phyloP scores from a whole-genome alignment of 1,284 basidiomycete genomes.

The Quambalaria eucalypti region DNA sequence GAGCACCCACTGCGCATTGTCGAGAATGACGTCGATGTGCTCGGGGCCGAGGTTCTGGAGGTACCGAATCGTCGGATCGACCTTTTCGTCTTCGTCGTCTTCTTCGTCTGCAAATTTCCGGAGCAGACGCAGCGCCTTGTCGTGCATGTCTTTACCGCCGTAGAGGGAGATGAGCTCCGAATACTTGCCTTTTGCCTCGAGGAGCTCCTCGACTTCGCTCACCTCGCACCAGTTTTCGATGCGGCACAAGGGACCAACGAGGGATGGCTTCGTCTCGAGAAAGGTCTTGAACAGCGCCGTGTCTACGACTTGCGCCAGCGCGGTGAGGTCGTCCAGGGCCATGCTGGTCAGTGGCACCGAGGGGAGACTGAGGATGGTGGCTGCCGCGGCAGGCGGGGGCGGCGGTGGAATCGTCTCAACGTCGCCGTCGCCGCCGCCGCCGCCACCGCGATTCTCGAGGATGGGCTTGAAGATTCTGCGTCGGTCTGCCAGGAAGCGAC shows the following conservation, averaged over 20 bases:
- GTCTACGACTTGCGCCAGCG: conserved; percentile 82
- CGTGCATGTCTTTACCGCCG: conserved; percentile 89
- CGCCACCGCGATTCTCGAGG: conserved; percentile 39
- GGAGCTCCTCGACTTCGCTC: conserved; percentile 78
- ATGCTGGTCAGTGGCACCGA: conserved; percentile 25
- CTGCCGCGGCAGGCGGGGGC: conserved; percentile 16
- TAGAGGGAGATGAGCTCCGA: conserved; percentile 84
- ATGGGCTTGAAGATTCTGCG: conserved; percentile 29
- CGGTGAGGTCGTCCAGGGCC: conserved; percentile 27
- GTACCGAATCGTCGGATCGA: conserved; percentile 76
- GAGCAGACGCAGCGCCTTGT: conserved; percentile 72
- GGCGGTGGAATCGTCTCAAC: conserved; percentile 19
- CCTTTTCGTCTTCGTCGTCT: conserved; percentile 66
- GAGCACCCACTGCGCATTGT: conserved; percentile 71
- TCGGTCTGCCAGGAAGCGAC: conserved; percentile 42
- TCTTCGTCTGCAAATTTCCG: conserved; percentile 61
- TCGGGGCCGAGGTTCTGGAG: conserved; percentile 67
- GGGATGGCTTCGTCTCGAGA: conserved; percentile 67
- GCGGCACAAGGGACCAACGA: conserved; percentile 80
- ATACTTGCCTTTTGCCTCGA: conserved; percentile 54
- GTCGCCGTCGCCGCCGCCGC: conserved; percentile 40
- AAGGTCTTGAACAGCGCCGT: conserved; percentile 93
- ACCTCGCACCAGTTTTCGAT: conserved; percentile 96
- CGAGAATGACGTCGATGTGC: conserved; percentile 34
- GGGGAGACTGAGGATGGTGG: conserved; percentile 28